phyloP scores from a whole-genome alignment of 192 early-diverging fungal species.

The Ramicandelaber brevisporus region DNA sequence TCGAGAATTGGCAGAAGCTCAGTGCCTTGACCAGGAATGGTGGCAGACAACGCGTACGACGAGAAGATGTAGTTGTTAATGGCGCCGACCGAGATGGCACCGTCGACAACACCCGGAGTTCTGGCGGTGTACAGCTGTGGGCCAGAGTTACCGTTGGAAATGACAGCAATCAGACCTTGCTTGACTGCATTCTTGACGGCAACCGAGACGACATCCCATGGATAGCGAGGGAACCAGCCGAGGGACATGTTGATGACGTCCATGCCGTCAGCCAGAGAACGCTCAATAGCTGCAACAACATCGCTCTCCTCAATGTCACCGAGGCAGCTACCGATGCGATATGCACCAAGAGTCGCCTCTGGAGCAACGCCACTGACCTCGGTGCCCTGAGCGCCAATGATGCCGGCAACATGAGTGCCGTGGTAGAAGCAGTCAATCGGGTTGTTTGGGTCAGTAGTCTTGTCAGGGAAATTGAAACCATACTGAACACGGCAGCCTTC shows the following conservation, averaged over 20 bases:
- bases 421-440: background rate
- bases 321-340: background rate
- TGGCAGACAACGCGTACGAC: conserved; percentile 4
- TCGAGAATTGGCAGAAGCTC: too few relatives aligned
- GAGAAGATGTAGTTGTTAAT: conserved; percentile 18
- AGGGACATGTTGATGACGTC: conserved; percentile 1
- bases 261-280: background rate
- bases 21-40: too few relatives aligned
- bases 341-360: background rate
- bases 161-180: background rate
- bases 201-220: background rate
- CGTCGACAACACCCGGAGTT: background rate
- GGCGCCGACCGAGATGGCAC: background rate
- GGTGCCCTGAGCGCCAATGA: background rate
- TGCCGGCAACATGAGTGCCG: conserved; percentile 2
- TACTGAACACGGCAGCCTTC: conserved; percentile 20
- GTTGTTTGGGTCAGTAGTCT: too few relatives aligned
- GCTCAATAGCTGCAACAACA: background rate
- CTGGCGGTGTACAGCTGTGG: background rate
- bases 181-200: background rate
- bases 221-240: background rate
- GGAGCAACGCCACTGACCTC: background rate
- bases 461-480: conserved; percentile 12
- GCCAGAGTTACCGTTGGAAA: background rate
- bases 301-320: background rate